Percentiles rank a stretch among this genome's conserved stretches.
Evolutionary conservation across 2,329 filamentous ascomycete genomes (phyloP).

Genomic region (Huntiella bhutanensis): DNA sequence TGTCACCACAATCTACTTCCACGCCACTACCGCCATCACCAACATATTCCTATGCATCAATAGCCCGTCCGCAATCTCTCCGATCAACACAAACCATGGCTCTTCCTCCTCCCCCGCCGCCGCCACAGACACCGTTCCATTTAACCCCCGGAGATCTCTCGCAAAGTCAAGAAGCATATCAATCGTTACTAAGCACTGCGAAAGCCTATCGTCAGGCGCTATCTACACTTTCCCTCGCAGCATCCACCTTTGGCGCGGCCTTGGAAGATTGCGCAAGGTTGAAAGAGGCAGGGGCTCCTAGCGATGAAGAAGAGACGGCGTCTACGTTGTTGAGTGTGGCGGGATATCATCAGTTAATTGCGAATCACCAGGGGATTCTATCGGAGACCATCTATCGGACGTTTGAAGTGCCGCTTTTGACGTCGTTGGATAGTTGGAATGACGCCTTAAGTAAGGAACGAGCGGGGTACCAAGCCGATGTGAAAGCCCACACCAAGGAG

Average conservation of each 20-base stretch:
- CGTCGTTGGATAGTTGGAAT: slow-evolving; percentile 48
- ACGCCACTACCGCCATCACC: too few species aligned
- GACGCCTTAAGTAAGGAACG: slow-evolving; percentile 46
- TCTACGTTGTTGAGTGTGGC: slow-evolving; percentile 42
- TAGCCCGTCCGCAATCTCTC: too few species aligned
- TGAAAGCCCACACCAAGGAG: slow-evolving; percentile 36
- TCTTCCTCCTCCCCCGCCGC: not conserved
- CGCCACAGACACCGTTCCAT: not conserved
- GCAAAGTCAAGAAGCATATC: slow-evolving; percentile 41
- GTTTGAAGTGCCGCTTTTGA: slow-evolving; percentile 50
- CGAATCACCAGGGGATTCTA: slow-evolving; percentile 52
- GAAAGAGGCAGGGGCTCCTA: slow-evolving; percentile 41
- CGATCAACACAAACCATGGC: too few species aligned
- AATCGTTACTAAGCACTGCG: slow-evolving; percentile 40
- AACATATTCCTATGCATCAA: too few species aligned
- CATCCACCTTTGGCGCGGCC: slow-evolving; percentile 43
- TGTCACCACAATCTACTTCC: too few species aligned
- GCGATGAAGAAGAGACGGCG: slow-evolving; percentile 27
- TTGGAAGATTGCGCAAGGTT: slow-evolving; percentile 49
- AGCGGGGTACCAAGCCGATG: slow-evolving; percentile 36
- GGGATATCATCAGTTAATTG: slow-evolving; percentile 47
- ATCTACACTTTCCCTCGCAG: slow-evolving; percentile 38
- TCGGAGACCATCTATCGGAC: slow-evolving; percentile 48
- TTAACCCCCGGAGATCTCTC: slow-evolving; percentile 41
- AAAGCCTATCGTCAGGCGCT: slow-evolving; percentile 46